These are phyloP conservation scores for Nepenthes alata DNA, from an alignment of 179 eudicot species.

Conservation along the genomic window DNA sequence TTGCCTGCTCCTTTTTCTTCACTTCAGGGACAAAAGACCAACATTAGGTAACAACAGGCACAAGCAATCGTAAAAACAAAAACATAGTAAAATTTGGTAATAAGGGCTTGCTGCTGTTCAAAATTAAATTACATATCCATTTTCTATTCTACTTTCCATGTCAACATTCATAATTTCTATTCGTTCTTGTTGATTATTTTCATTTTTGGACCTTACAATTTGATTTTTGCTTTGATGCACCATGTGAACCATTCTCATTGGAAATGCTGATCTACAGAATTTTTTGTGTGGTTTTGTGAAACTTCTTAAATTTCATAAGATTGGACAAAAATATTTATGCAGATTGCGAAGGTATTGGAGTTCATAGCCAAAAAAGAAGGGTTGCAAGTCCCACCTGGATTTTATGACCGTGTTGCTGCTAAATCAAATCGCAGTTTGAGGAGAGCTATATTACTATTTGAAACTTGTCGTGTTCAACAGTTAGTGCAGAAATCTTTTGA, in stretches of 20 bases:
- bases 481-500: conserved; percentile 20
- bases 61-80: too few species aligned
- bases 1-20: too few species aligned
- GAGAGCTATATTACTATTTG: conserved; percentile 75
- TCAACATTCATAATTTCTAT: too few species aligned
- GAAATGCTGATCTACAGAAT: not conserved
- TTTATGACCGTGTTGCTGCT: conserved; percentile 70
- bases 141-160: too few species aligned
- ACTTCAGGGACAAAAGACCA: too few species aligned
- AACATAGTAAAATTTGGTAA: too few species aligned
- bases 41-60: too few species aligned
- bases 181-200: not conserved
- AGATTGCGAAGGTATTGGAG: conserved; percentile 80
- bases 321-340: conserved; percentile 9
- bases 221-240: not conserved
- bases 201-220: not conserved
- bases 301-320: not conserved
- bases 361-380: conserved; percentile 82
- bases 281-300: not conserved
- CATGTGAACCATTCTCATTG: not conserved
- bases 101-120: too few species aligned
- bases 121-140: too few species aligned
- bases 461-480: conserved; percentile 96
- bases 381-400: conserved; percentile 65
- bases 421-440: conserved; percentile 81